Conservation (phyloP, 305 asterid species). For the Fraxinus paxiana region DNA sequence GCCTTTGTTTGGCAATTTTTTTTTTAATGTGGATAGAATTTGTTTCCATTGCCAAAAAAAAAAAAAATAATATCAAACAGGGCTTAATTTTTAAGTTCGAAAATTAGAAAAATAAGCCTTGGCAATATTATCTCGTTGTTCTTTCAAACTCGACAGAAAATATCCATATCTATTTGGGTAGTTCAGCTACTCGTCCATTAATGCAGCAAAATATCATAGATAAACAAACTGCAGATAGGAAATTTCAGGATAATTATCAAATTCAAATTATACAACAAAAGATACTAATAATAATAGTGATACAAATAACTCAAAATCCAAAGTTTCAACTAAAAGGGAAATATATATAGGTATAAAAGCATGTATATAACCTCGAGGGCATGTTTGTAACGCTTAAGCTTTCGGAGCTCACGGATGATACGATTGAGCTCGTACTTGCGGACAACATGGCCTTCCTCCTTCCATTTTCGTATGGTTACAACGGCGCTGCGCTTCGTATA, state of each 20-base stretch:
- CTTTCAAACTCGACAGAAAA: background rate
- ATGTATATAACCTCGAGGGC: conserved; percentile 70
- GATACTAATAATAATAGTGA: background rate
- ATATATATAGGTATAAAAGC: background rate
- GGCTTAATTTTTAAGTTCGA: background rate
- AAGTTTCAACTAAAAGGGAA: background rate
- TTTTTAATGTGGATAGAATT: no score
- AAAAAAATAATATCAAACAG: no score
- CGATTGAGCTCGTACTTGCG: conserved; percentile 80
- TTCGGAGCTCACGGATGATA: conserved; percentile 76
- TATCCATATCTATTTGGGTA: background rate
- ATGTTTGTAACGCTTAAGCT: conserved; percentile 68
- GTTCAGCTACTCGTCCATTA: background rate
- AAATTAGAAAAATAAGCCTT: background rate
- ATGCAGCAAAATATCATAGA: background rate
- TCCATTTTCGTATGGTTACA: conserved; percentile 67
- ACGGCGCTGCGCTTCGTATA: conserved; percentile 77
- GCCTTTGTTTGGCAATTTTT: no score
- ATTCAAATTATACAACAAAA: background rate
- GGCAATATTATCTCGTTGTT: background rate
- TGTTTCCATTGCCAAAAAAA: no score
- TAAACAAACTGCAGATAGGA: background rate
- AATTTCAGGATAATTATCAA: background rate
- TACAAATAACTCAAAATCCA: background rate
- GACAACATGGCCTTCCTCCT: conserved; percentile 68